Conservation (phyloP, 768 basidiomycete species). For the Auricularia sp. region DNA sequence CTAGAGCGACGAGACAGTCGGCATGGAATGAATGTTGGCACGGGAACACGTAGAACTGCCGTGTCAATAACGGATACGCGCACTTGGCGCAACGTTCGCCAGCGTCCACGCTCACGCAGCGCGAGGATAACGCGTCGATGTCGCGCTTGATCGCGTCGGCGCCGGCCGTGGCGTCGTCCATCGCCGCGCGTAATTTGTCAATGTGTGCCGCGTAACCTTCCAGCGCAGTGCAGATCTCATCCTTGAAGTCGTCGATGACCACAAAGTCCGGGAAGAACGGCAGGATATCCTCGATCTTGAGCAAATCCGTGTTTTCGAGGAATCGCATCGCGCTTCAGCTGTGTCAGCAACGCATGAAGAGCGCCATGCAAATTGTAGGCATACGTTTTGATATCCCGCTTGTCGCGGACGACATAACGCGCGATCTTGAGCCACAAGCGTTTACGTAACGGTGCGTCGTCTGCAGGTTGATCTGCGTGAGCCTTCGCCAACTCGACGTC, state of each 20-base stretch:
- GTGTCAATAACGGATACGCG: constrained; percentile 58
- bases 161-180: constrained; percentile 89
- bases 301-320: constrained; percentile 83
- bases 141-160: constrained; percentile 92
- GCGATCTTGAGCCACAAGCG: constrained; percentile 98
- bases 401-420: constrained; percentile 95
- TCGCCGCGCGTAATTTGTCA: constrained; percentile 79
- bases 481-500: constrained; percentile 91
- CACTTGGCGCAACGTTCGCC: constrained; percentile 83
- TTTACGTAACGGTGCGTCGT: constrained; percentile 77
- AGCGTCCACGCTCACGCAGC: constrained; percentile 86
- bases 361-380: constrained; percentile 22
- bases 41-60: constrained; percentile 98
- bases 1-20: constrained; percentile 90
- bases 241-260: constrained; percentile 98
- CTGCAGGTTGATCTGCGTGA: constrained; percentile 91
- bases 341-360: background rate
- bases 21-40: constrained; percentile 97
- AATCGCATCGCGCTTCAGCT: constrained; percentile 83
- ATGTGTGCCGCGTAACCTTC: constrained; percentile 92
- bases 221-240: constrained; percentile 91
- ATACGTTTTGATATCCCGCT: constrained; percentile 96
- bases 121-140: constrained; percentile 70
- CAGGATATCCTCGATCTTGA: constrained; percentile 97
- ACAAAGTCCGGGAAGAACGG: constrained; percentile 99